Conservation (phyloP, 371 early-diverging fungal genomes). For the Amoeboaphelidium protococcarum region DNA sequence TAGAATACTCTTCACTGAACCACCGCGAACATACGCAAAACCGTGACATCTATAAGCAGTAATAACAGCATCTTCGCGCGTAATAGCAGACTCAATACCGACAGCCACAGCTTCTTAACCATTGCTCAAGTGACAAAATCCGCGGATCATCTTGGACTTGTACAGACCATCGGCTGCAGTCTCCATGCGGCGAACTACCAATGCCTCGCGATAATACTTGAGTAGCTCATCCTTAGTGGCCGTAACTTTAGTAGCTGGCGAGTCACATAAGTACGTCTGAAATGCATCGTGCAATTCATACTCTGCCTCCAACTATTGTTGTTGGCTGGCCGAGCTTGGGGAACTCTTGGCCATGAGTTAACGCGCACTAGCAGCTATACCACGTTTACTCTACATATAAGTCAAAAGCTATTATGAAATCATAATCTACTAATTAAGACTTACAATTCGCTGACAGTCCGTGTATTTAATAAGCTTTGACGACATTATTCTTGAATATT, state of each 20-base stretch:
- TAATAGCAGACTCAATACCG: constrained; percentile 75
- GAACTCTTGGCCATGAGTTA: no score
- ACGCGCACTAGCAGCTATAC: no score
- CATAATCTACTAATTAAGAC: no score
- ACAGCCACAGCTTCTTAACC: constrained; percentile 97
- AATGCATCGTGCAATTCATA: constrained; percentile 6
- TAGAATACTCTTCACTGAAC: constrained; percentile 29
- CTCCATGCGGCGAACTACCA: constrained; percentile 68
- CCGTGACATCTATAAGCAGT: constrained; percentile 99
- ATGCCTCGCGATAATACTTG: constrained; percentile 66
- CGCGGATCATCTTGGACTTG: constrained; percentile 87
- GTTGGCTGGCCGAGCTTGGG: no score
- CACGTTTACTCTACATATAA: no score
- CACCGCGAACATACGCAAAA: constrained; percentile 77
- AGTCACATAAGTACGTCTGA: constrained; percentile 16
- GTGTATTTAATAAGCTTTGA: no score
- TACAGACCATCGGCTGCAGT: constrained; percentile 81
- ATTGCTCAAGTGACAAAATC: constrained; percentile 97
- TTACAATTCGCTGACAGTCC: no score
- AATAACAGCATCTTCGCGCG: constrained; percentile 70
- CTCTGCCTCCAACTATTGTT: no score
- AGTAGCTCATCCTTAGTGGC: constrained; percentile 27
- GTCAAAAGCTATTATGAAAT: no score
- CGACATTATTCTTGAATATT: no score
- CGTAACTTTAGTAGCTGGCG: constrained; percentile 7